phyloP scores from a whole-genome alignment of 179 eudicot species.

The Spinacia oleracea region DNA sequence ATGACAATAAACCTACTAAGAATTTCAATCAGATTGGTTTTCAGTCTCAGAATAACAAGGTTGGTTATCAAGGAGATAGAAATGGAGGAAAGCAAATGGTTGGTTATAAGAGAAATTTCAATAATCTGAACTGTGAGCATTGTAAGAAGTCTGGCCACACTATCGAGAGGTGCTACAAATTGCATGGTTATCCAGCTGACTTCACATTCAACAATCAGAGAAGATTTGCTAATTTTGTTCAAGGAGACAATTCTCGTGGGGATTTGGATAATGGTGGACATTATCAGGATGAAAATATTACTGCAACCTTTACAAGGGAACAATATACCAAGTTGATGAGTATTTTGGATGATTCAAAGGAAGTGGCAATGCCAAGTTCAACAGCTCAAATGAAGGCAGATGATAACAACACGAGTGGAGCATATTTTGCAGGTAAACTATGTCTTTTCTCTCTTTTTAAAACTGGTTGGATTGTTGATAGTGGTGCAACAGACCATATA shows the following conservation, averaged over 20 bases:
- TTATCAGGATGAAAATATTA: too few relatives aligned
- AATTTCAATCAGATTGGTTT: too few relatives aligned
- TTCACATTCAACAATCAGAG: neutral
- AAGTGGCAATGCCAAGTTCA: too few relatives aligned
- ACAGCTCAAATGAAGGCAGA: too few relatives aligned
- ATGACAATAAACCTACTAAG: neutral
- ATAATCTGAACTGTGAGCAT: neutral
- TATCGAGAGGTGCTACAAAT: neutral
- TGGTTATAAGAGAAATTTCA: neutral
- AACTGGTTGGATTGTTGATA: neutral
- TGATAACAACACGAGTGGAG: too few relatives aligned
- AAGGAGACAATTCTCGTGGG: neutral
- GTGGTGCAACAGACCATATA: neutral
- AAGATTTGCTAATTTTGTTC: neutral
- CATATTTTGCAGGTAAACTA: neutral
- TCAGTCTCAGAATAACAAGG: too few relatives aligned
- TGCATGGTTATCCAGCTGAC: neutral
- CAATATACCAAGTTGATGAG: too few relatives aligned
- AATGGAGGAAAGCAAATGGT: too few relatives aligned
- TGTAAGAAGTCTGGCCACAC: neutral
- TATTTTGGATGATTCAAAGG: too few relatives aligned
- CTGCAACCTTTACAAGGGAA: neutral
- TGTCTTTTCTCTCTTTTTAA: neutral
- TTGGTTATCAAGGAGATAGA: too few relatives aligned
- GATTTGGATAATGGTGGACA: too few relatives aligned